Evolutionary conservation across 2,329 filamentous ascomycete genomes (phyloP), one percentile per base, ranked within the genome.

Genomic region (Aphanoascus verrucosus): DNA sequence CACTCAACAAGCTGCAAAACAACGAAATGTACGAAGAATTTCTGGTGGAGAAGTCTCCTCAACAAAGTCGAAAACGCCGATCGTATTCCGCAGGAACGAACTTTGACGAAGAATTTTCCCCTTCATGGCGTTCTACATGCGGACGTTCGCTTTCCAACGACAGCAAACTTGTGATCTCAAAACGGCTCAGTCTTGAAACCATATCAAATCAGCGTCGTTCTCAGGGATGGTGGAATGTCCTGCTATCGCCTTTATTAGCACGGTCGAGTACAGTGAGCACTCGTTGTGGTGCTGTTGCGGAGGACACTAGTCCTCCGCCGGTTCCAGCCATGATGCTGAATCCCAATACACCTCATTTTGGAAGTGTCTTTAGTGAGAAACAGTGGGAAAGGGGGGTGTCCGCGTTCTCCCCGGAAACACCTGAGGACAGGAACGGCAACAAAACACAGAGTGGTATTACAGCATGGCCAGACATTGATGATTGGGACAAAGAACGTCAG

Each of bases 161-260:
- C 42, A 65, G 62, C 42, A 58, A 59, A 44, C 57, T 65, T 32
- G 59, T 60, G n/a, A 64, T 65, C 3, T 58, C 68, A 19, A 59
- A 60, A 35, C 62, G 61, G 6, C 60, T 66, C 3, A 69, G 65
- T 38, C 62, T 70, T 17, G 69, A 69, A 48, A 68, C 68, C 3
- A 59, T 69, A 19, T 55, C 63, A 3, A 67, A 63, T 40, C 64
- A 69, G 45, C 73, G 65, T 31, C 63, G 68, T 23, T 76, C 74
- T 0, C 70, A 74, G 54, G 74, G 74, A 15, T 76, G 74, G 74
- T 76, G 74, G 74, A 76, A 69, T 28, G 66, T 70, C 44, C 62
- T 75, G 19, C 65, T 74, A 1, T 74, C 73, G 1, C 74, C 74
- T 0, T 61, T 74, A 5, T 56, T 74, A 20, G 64, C 66, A 31